Base-by-base conservation (phyloP, 495 filamentous ascomycete species). In the Talaromyces adpressus region DNA sequence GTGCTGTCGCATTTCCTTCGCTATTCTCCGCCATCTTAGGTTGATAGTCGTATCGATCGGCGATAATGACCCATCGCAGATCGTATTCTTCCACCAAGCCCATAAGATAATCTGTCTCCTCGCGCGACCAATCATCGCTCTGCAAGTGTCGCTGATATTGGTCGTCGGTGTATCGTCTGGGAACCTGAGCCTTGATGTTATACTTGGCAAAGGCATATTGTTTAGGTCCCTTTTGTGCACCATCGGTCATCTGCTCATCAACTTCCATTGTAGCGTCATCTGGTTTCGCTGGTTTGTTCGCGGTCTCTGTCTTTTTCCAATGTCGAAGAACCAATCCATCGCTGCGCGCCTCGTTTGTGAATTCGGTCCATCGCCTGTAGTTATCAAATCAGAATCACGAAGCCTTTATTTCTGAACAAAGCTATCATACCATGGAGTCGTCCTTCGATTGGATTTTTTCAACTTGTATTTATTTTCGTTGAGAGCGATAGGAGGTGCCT, bases 41-140 rank as follows among this genome's bases (percentile, higher is more conserved):
- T 57, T 79, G 74, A 68, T 86, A 96, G 23, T 96, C 91, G 73
- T 97, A 98, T 12, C 92, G 89, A 70, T 98, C 94, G 73, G 85
- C 89, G 53, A 98, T 91, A n/a, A 98, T 75, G 16, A 92, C 77
- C 89, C 94, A 98, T 62, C 93, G 86, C 52, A 96, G 78, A 66
- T 94, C 91, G 68, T 85, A 96, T 12, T 93, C 87, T 53, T 81
- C 79, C 11, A 81, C 89, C 27, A 93, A 68, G 27, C 85, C 75
- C 70, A 97, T 79, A 63, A 98, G 75, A 69, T 96, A 96, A 69
- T 97, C 92, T 5, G 94, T 98, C 73, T 98, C 94, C 59, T 92
- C 89, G 64, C 88, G 89, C 20, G 89, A 85, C 94, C 94, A 98
- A 62, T 92, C 85, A 30, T 83, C 77, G 67, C 79, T 88, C 66